These are phyloP conservation scores for Pleurotus cornucopiae DNA, from an alignment of 768 basidiomycete species.

Conservation along the genomic window DNA sequence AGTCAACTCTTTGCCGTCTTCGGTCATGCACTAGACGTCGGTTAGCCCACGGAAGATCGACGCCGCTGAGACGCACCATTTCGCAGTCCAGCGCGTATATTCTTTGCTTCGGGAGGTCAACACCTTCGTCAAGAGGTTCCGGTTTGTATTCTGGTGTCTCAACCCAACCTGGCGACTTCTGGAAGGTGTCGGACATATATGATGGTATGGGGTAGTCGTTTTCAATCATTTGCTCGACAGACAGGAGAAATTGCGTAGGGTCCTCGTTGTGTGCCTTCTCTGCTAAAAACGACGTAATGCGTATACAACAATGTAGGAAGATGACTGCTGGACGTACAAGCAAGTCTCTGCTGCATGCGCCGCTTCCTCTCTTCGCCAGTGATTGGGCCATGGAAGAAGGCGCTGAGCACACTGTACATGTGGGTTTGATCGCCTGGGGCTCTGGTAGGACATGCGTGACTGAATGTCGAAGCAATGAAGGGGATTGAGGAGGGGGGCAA, in stretches of 20 bases:
- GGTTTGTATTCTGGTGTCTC: conserved; percentile 58
- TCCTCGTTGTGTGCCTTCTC: conserved; percentile 59
- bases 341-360: conserved; percentile 38
- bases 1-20: conserved; percentile 86
- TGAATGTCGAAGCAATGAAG: conserved; percentile 78
- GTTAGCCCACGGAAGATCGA: neutral
- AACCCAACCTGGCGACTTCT: conserved; percentile 69
- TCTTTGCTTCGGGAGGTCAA: conserved; percentile 24
- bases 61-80: conserved; percentile 64
- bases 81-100: conserved; percentile 94
- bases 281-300: conserved; percentile 30
- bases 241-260: conserved; percentile 69
- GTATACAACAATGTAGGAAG: neutral
- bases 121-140: neutral
- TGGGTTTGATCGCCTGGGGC: conserved; percentile 85
- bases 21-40: conserved; percentile 69
- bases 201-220: conserved; percentile 90
- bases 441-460: conserved; percentile 88
- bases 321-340: conserved; percentile 26
- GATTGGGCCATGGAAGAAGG: conserved; percentile 80
- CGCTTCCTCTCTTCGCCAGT: conserved; percentile 77
- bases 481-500: conserved; percentile 37
- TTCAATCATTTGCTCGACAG: conserved; percentile 85
- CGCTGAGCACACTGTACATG: conserved; percentile 81
- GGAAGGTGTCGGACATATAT: conserved; percentile 71